A percentile compares a stretch with the other conserved stretches of the same genome.
Evolutionary conservation across 768 basidiomycete species (phyloP).

Genomic region (Suillus cothurnatus): DNA sequence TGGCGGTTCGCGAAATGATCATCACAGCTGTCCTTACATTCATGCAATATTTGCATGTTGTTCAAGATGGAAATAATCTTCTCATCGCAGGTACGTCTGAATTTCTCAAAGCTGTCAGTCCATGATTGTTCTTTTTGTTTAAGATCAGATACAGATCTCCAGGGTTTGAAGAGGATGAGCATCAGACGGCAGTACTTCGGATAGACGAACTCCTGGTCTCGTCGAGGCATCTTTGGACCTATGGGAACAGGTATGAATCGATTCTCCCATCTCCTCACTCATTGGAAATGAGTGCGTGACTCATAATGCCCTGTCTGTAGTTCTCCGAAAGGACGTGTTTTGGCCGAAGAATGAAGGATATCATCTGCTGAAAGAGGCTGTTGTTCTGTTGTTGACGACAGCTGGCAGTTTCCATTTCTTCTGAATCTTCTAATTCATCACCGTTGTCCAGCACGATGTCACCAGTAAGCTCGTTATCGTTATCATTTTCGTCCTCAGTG

Average conservation of each 20-base stretch:
- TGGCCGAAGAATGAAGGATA: not conserved
- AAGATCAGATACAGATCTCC: constrained; percentile 29
- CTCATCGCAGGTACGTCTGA: not conserved
- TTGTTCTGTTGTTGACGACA: no score
- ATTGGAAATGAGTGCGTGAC: not conserved
- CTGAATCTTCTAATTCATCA: no score
- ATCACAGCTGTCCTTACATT: constrained; percentile 39
- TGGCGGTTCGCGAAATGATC: constrained; percentile 30
- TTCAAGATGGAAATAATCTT: constrained; percentile 23
- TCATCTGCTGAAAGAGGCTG: not conserved
- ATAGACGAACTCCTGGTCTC: constrained; percentile 21
- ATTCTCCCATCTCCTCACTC: not conserved
- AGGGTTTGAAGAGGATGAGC: constrained; percentile 47
- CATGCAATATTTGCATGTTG: constrained; percentile 46
- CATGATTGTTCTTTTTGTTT: constrained; percentile 14
- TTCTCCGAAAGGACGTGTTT: not conserved
- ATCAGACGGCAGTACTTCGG: constrained; percentile 36
- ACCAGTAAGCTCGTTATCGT: no score
- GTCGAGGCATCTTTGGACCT: constrained; percentile 36
- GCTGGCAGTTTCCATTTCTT: no score
- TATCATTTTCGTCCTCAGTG: no score
- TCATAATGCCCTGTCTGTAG: not conserved
- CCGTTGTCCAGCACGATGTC: no score
- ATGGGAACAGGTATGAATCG: constrained; percentile 26
- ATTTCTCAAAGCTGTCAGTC: not conserved